Conservation (phyloP, 805 yeast species). For the Isabelozyma pseudorhagii region DNA sequence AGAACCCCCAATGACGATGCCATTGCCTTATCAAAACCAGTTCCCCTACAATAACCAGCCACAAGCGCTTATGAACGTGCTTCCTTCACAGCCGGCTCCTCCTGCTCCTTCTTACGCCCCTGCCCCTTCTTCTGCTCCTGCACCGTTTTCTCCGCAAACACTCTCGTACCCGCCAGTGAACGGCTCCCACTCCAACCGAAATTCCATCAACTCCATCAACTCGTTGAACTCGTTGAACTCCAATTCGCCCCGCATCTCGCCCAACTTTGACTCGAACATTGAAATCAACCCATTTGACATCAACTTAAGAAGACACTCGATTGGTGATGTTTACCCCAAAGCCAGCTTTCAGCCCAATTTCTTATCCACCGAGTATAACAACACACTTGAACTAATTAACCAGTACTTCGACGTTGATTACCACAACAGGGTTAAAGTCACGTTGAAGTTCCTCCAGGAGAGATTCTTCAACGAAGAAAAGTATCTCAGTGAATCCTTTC, state of each 20-base stretch:
- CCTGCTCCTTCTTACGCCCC: no score
- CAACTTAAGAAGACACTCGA: constrained; percentile 9
- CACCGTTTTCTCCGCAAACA: no score
- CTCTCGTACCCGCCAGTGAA: no score
- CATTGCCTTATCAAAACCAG: no score
- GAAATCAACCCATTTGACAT: constrained; percentile 1
- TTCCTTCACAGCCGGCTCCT: no score
- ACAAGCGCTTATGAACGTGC: no score
- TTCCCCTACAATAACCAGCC: no score
- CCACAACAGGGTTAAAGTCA: constrained; percentile 38
- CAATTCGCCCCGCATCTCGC: neutral
- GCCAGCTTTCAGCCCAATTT: neutral
- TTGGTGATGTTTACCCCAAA: constrained; percentile 7
- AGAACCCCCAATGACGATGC: no score
- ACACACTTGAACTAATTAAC: constrained; percentile 17
- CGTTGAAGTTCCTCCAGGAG: constrained; percentile 22
- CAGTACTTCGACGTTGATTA: constrained; percentile 37
- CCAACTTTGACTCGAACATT: neutral
- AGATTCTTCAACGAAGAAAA: constrained; percentile 27
- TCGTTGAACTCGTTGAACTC: neutral
- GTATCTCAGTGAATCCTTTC: constrained; percentile 26
- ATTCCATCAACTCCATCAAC: neutral
- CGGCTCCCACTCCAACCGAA: neutral
- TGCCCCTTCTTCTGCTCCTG: no score
- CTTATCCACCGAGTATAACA: constrained; percentile 3